Percentiles rank a stretch among this genome's conserved stretches.
phyloP scores from a whole-genome alignment of 768 basidiomycete species.

The Boletellus ananas region DNA sequence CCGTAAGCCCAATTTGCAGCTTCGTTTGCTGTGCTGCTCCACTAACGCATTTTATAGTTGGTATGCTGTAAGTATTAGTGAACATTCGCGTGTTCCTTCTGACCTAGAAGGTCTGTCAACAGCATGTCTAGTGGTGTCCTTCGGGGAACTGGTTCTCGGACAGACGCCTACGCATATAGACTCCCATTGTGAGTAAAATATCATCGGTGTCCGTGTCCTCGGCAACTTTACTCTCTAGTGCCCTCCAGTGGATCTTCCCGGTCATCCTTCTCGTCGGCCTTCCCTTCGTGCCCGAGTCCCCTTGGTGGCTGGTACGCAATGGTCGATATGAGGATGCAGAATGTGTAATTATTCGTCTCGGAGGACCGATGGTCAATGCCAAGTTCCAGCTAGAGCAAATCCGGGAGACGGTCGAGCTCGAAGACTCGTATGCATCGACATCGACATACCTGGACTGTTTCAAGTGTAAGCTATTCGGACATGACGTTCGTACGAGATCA shows the following conservation, averaged over 20 bases:
- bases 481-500: no score
- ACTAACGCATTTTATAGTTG: conserved; percentile 11
- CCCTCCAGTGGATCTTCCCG: conserved; percentile 34
- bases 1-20: conserved; percentile 5
- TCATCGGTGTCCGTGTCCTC: neutral
- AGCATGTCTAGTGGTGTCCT: conserved; percentile 27
- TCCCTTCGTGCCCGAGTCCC: conserved; percentile 29
- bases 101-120: neutral
- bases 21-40: no score
- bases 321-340: conserved; percentile 25
- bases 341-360: conserved; percentile 15
- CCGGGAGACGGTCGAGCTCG: conserved; percentile 27
- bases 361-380: conserved; percentile 22
- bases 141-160: conserved; percentile 20
- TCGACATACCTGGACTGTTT: conserved; percentile 33
- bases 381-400: conserved; percentile 22
- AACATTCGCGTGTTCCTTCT: neutral
- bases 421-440: conserved; percentile 25
- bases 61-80: conserved; percentile 16
- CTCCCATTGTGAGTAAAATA: conserved; percentile 22
- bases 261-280: conserved; percentile 30
- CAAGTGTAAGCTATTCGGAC: conserved; percentile 15
- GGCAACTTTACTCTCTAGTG: conserved; percentile 1
- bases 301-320: conserved; percentile 34
- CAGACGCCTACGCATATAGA: conserved; percentile 21